These are phyloP conservation scores for Yamadazyma friedrichii DNA, from an alignment of 1,139 yeast species.

Conservation along the genomic window DNA sequence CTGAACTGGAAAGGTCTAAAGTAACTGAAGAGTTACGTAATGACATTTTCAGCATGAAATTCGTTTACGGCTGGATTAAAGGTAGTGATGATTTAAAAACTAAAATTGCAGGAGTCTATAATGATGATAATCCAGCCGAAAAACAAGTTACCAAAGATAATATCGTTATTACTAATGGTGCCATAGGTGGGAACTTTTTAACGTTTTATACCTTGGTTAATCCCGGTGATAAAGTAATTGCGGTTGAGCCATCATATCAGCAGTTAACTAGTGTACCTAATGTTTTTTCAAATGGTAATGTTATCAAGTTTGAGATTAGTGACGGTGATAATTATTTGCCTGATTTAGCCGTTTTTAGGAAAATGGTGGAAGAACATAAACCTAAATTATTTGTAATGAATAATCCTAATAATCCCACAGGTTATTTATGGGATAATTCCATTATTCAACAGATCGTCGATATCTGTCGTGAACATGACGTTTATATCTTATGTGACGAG, in stretches of 20 bases:
- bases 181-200: conserved; percentile 57
- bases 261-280: conserved; percentile 51
- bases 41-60: conserved; percentile 18
- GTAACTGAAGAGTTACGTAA: conserved; percentile 6
- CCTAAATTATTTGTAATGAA: conserved; percentile 50
- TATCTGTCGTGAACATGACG: conserved; percentile 32
- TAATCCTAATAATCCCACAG: conserved; percentile 59
- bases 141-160: conserved; percentile 24
- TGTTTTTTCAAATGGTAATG: conserved; percentile 40
- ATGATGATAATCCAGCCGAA: conserved; percentile 19
- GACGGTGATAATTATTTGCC: conserved; percentile 37
- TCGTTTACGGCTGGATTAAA: conserved; percentile 49
- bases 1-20: conserved; percentile 11
- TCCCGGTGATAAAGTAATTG: conserved; percentile 49
- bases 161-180: conserved; percentile 54
- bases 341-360: conserved; percentile 29
- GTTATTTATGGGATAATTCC: conserved; percentile 41
- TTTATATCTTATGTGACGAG: conserved; percentile 50
- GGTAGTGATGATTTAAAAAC: conserved; percentile 43
- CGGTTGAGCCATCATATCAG: conserved; percentile 53
- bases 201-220: conserved; percentile 46
- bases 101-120: conserved; percentile 36
- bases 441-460: conserved; percentile 34
- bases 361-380: conserved; percentile 26
- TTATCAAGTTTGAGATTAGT: conserved; percentile 32